Evolutionary conservation across 2,329 filamentous ascomycete genomes (phyloP).

Genomic region (Ophiostoma montium): DNA sequence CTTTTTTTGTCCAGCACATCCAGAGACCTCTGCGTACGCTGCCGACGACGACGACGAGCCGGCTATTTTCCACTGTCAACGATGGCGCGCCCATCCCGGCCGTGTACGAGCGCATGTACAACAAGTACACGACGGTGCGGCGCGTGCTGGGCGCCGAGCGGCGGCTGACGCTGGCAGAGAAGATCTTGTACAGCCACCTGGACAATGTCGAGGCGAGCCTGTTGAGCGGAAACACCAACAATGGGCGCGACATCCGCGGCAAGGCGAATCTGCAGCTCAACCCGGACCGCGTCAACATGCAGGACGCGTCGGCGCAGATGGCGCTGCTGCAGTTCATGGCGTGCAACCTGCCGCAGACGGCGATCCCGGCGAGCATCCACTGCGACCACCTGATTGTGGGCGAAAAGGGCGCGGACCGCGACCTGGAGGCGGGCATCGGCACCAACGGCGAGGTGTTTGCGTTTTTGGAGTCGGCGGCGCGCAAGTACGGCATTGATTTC

Average conservation of each 20-base stretch:
- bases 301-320: conserved; percentile 98
- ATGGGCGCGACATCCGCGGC: conserved; percentile 72
- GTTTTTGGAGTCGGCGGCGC: conserved; percentile 84
- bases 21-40: conserved; percentile 20
- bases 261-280: conserved; percentile 91
- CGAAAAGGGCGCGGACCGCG: conserved; percentile 73
- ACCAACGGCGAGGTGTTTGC: conserved; percentile 96
- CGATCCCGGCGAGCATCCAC: conserved; percentile 93
- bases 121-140: conserved; percentile 60
- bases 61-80: conserved; percentile 23
- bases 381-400: conserved; percentile 99
- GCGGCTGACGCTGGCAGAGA: conserved; percentile 80
- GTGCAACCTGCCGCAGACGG: conserved; percentile 75
- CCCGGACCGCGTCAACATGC: conserved; percentile 96
- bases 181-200: conserved; percentile 94
- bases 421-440: conserved; percentile 72
- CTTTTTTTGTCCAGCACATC: conserved; percentile 17
- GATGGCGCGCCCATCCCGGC: conserved; percentile 37
- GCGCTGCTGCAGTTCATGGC: conserved; percentile 97
- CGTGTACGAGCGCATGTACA: conserved; percentile 70
- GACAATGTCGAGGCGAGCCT: conserved; percentile 82
- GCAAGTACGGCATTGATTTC: conserved; percentile 88
- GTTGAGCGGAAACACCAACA: conserved; percentile 64
- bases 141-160: conserved; percentile 49
- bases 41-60: conserved; percentile 17